phyloP scores from a whole-genome alignment of 495 filamentous ascomycete genomes.

The Hyphodiscus hymeniophilus region DNA sequence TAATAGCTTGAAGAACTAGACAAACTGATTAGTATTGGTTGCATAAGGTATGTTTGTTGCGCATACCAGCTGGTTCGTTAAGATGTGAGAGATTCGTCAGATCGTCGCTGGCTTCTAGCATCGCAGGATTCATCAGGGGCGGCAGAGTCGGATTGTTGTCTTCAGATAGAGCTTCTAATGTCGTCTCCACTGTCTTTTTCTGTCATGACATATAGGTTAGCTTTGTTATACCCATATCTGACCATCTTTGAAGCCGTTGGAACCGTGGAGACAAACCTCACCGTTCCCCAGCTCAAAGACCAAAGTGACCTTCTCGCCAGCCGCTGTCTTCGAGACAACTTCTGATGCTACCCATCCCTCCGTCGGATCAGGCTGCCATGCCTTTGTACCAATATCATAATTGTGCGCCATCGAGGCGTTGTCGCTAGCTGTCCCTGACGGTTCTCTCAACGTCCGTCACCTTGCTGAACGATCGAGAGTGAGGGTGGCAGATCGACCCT shows the following conservation, averaged over 20 bases:
- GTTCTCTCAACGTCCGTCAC: slow-evolving; percentile 16
- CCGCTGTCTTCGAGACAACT: slow-evolving; percentile 75
- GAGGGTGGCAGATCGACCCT: slow-evolving; percentile 11
- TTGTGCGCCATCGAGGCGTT: slow-evolving; percentile 70
- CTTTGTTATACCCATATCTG: background rate
- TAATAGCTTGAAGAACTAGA: slow-evolving; percentile 92
- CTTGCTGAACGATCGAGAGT: slow-evolving; percentile 6
- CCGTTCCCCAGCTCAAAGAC: slow-evolving; percentile 84
- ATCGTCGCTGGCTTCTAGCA: slow-evolving; percentile 98
- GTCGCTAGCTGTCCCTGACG: slow-evolving; percentile 19
- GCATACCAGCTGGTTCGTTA: slow-evolving; percentile 93
- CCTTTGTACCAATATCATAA: slow-evolving; percentile 95
- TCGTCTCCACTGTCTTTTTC: slow-evolving; percentile 76
- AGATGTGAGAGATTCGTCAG: slow-evolving; percentile 95
- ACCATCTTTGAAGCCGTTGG: slow-evolving; percentile 8
- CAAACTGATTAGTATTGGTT: slow-evolving; percentile 6
- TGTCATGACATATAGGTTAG: slow-evolving; percentile 27
- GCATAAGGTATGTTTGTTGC: background rate
- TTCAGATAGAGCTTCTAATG: slow-evolving; percentile 64
- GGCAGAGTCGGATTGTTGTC: slow-evolving; percentile 69
- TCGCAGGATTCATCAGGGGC: slow-evolving; percentile 94
- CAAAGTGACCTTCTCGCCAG: slow-evolving; percentile 80
- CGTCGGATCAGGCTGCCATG: slow-evolving; percentile 91
- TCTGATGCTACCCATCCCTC: slow-evolving; percentile 98
- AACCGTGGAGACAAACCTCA: slow-evolving; percentile 51